These are phyloP conservation scores for Wickerhamomyces chambardii DNA, from an alignment of 805 yeast genomes.

Conservation along the genomic window DNA sequence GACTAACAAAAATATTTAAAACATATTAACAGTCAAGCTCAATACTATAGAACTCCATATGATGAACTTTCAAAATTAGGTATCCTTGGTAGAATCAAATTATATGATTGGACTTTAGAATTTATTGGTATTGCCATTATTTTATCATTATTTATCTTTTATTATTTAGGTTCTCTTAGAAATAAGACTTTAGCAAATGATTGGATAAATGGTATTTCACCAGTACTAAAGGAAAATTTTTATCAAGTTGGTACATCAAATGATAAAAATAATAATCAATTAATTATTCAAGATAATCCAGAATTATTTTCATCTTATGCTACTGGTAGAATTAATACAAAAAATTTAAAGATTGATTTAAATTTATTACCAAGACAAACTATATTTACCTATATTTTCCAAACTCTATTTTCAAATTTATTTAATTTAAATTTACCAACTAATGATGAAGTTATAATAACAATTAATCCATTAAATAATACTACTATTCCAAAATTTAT, in stretches of 20 bases:
- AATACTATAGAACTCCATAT: constrained; percentile 20
- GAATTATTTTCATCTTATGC: constrained; percentile 62
- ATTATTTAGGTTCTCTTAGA: constrained; percentile 46
- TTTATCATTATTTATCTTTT: constrained; percentile 36
- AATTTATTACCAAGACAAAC: constrained; percentile 76
- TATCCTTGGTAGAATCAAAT: constrained; percentile 43
- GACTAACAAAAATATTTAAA: neutral
- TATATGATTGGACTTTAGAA: constrained; percentile 78
- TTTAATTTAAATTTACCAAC: constrained; percentile 47
- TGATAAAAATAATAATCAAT: too few species aligned
- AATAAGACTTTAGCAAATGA: constrained; percentile 49
- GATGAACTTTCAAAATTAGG: constrained; percentile 55
- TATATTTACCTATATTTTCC: constrained; percentile 56
- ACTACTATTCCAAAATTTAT: constrained; percentile 41
- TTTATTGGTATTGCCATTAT: constrained; percentile 42
- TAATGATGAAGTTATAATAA: constrained; percentile 52
- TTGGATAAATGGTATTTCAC: constrained; percentile 40
- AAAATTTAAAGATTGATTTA: constrained; percentile 50
- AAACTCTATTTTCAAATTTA: constrained; percentile 47
- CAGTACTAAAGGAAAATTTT: constrained; percentile 58
- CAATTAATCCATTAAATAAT: constrained; percentile 42
- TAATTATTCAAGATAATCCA: constrained; percentile 52
- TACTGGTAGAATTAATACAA: constrained; percentile 78
- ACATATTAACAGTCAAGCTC: constrained; percentile 1
- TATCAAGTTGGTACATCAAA: constrained; percentile 61